Percentiles rank a stretch among this genome's conserved stretches.
phyloP scores from a whole-genome alignment of 306 rosid genomes.

The Calophaca sinica region DNA sequence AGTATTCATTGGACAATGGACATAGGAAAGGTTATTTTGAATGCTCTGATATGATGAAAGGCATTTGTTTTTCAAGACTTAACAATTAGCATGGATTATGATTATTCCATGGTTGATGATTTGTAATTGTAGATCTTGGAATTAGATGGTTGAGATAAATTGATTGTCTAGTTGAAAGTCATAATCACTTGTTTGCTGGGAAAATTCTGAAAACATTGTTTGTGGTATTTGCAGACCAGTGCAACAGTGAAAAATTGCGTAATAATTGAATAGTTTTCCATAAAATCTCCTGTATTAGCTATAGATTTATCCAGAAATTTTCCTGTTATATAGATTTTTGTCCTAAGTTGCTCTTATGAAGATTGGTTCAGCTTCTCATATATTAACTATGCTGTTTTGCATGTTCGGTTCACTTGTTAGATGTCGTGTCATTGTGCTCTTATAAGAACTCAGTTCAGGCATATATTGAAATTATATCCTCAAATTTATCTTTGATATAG shows the following conservation, averaged over 20 bases:
- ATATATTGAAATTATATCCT: not conserved
- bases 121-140: constrained; percentile 2
- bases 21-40: not conserved
- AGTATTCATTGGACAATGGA: not conserved
- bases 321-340: not conserved
- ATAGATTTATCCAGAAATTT: constrained; percentile 4
- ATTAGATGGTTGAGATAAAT: constrained; percentile 7
- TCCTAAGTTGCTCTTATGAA: constrained; percentile 30
- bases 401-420: no score
- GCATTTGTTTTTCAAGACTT: constrained; percentile 18
- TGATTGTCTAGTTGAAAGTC: constrained; percentile 25
- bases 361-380: constrained; percentile 21
- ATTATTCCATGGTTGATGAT: not conserved
- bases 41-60: constrained; percentile 17
- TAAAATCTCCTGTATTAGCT: not conserved
- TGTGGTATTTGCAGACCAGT: constrained; percentile 14
- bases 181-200: not conserved
- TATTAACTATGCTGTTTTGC: constrained; percentile 7
- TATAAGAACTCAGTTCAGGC: no score
- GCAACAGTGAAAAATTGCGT: not conserved
- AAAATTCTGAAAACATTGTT: not conserved
- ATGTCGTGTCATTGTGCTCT: no score
- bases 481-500: constrained; percentile 55
- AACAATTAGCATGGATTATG: not conserved
- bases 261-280: not conserved